Percentiles rank a stretch among this genome's conserved stretches.
Conservation (phyloP, 495 filamentous ascomycete genomes). For the Penicillium coffeae region DNA sequence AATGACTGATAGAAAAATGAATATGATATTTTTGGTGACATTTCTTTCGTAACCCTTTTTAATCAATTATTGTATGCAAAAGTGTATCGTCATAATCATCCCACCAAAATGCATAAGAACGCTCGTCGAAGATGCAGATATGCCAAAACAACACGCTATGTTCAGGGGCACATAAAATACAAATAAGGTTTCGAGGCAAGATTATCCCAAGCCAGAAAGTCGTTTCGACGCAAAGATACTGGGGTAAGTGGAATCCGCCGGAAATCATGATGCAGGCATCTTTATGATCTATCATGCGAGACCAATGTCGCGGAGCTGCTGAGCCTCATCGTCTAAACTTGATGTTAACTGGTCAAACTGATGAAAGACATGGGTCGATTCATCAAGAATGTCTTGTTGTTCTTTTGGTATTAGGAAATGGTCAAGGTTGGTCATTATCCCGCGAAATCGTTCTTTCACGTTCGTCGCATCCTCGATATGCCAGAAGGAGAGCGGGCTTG, state of each 20-base stretch:
- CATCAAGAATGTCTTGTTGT: slow-evolving; percentile 43
- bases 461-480: slow-evolving; percentile 16
- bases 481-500: slow-evolving; percentile 28
- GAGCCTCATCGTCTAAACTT: slow-evolving; percentile 10
- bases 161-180: not conserved
- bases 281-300: not conserved
- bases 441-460: slow-evolving; percentile 20
- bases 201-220: too few relatives aligned
- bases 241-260: too few relatives aligned
- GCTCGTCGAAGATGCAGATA: not conserved
- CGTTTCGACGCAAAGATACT: too few relatives aligned
- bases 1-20: not conserved
- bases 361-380: slow-evolving; percentile 43
- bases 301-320: not conserved
- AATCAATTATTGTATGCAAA: too few relatives aligned
- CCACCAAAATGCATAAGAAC: not conserved
- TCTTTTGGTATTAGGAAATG: slow-evolving; percentile 36
- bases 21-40: too few relatives aligned
- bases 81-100: too few relatives aligned
- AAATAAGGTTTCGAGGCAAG: too few relatives aligned
- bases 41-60: too few relatives aligned
- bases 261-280: too few relatives aligned
- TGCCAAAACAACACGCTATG: not conserved
- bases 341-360: slow-evolving; percentile 9
- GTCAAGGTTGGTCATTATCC: slow-evolving; percentile 34